Percentiles rank a stretch among this genome's conserved stretches.
These are phyloP conservation scores for Lactarius psammicola DNA, from an alignment of 768 basidiomycete species.

Conservation along the genomic window DNA sequence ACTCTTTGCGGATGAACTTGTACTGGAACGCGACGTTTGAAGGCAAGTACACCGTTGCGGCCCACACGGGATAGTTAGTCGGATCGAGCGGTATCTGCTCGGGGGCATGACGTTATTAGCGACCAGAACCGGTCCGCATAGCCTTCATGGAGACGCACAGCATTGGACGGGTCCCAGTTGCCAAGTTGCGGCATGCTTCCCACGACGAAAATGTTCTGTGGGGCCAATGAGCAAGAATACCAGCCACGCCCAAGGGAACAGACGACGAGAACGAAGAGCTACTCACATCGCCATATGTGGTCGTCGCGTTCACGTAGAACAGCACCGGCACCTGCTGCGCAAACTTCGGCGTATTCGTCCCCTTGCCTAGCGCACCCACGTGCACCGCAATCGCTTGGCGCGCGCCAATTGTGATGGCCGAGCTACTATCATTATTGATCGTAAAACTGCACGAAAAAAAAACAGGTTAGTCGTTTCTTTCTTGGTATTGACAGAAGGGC, in stretches of 20 bases:
- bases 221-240: not conserved
- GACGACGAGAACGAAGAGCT: not conserved
- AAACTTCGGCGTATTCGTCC: not conserved
- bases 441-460: conserved; percentile 25
- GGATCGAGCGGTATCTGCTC: conserved; percentile 51
- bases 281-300: conserved; percentile 54
- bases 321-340: conserved; percentile 16
- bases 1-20: conserved; percentile 60
- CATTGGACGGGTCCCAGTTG: conserved; percentile 46
- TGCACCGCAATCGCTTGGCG: conserved; percentile 34
- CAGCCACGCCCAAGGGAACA: not conserved
- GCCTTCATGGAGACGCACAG: conserved; percentile 38
- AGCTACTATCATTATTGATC: conserved; percentile 20
- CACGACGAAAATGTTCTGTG: conserved; percentile 57
- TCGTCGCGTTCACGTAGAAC: conserved; percentile 56
- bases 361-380: conserved; percentile 23
- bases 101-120: not conserved
- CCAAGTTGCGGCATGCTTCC: conserved; percentile 58
- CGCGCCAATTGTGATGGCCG: conserved; percentile 31
- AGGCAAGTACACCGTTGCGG: conserved; percentile 49
- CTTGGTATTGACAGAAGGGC: not conserved
- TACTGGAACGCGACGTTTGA: conserved; percentile 51
- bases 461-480: not conserved
- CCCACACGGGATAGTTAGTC: conserved; percentile 55
- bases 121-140: not conserved